These are phyloP conservation scores for Epithele typhae DNA, from an alignment of 768 basidiomycete genomes.

Conservation along the genomic window DNA sequence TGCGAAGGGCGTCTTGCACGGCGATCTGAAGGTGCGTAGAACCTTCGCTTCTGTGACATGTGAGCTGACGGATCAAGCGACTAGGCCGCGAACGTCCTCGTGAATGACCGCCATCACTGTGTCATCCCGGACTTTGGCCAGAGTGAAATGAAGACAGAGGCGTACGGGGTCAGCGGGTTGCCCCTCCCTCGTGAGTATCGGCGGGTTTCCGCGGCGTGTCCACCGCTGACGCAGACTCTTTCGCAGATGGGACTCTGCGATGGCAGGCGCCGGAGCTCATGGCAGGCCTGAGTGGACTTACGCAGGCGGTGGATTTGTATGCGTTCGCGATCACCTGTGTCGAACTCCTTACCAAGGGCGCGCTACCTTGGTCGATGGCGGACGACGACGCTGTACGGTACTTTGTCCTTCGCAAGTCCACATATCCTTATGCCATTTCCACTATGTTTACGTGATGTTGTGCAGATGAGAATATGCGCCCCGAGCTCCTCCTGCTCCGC, in stretches of 20 bases:
- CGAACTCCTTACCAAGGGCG: constrained; percentile 32
- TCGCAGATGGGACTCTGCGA: constrained; percentile 48
- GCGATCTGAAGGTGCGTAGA: constrained; percentile 66
- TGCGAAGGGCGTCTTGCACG: constrained; percentile 69
- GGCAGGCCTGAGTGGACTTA: constrained; percentile 28
- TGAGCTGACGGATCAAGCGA: background rate
- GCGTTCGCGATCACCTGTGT: constrained; percentile 36
- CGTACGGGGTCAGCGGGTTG: constrained; percentile 53
- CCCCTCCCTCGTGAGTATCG: constrained; percentile 24
- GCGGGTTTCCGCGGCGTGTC: background rate
- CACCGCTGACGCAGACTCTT: background rate
- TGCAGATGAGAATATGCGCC: constrained; percentile 21
- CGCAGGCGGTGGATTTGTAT: constrained; percentile 34
- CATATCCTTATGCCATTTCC: too few species aligned
- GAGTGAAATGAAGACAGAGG: constrained; percentile 74
- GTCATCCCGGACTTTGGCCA: constrained; percentile 84
- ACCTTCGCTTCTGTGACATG: background rate
- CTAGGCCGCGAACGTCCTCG: constrained; percentile 71
- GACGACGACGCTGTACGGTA: constrained; percentile 28
- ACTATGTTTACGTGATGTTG: constrained; percentile 11
- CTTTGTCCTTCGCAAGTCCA: constrained; percentile 18
- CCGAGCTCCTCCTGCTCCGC: constrained; percentile 17
- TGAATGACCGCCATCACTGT: constrained; percentile 62
- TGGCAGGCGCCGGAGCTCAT: constrained; percentile 41
- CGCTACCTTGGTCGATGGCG: constrained; percentile 28